Base-by-base conservation (phyloP, 768 basidiomycete species). In the Psilocybe cyanescens region DNA sequence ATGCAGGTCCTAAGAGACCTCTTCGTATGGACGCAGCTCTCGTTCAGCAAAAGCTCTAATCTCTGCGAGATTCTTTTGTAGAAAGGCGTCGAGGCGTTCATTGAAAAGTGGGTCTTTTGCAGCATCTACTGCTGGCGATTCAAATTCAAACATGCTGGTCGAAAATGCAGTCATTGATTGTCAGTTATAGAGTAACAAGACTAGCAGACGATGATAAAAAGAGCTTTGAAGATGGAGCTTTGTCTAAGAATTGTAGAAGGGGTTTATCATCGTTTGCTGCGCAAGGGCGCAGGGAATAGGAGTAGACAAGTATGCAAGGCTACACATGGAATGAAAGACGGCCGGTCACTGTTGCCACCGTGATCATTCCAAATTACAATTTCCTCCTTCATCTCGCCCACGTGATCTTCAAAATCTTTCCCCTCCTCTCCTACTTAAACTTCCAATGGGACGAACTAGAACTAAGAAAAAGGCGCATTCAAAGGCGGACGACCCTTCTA, bases 61-160 rank as follows among this genome's bases (percentile, higher is more conserved):
- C 55, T 89, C 87, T 7, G 74, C 74, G 8, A 87, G 71, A 55
- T 75, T 80, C 68, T 85, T 86, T 58, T 85, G 81, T 73, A 86
- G 84, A 66, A 90, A 86, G 0, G 84, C 78, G 58, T 89, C 85
- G 48, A 90, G 74, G 39, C 89, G 78, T 70, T 90, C 88, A 57
- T 84, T 72, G 67, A 85, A 90, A n/a, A 90, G 75, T 4, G 66
- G 82, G 66, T 88, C 83, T 47, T 75, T 66, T 14, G 67, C 44
- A 16, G 59, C 74, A 35, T 75, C 65, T 50, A 66, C 72, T 48
- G 64, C 54, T 31, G 55, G 48, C 16, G 68, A 29, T 35, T 69
- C 73, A 61, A 74, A 76, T 66, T 79, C 79, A 63, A 75, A 73
- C 73, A 79, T 74, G 57, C 55, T 60, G 44, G 60, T 30, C 19